Base-by-base conservation (phyloP, 2,329 filamentous ascomycete genomes). In the Venturia oleaginea region DNA sequence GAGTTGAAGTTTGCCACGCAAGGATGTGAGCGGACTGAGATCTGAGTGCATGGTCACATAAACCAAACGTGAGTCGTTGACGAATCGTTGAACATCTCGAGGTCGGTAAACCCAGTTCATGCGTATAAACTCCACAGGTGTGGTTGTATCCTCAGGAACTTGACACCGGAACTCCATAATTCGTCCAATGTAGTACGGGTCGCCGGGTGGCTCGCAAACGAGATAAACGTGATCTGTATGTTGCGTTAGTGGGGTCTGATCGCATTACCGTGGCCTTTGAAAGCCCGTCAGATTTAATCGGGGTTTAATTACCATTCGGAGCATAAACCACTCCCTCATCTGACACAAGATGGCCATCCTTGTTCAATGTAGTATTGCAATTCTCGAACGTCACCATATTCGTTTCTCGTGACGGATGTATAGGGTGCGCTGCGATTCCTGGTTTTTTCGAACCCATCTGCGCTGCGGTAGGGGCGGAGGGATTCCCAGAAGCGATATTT, bases 11-110 rank as follows among this genome's bases (percentile, higher is more conserved):
- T 95, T 96, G 69, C 94, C 94, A 72, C 94, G 91, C 70, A 99
- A 81, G 57, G 94, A 91, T 61, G 92, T 92, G 71, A 99, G 82
- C 65, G 94, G 94, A 74, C 91, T 96, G 67, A 92, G 89, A 79
- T 99, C 94, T 32, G 94, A 97, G 77, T 99, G 94, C 94, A 99
- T 99, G 37, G 94, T 96, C 67, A 92, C 93, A 77, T 93, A 97
- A 62, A 99, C 86, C 71, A 93, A 82, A 67, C 94, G 89, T 66
- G 90, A 93, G 80, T 99, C 94, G 74, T 90, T 88, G 70, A 90
- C 88, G 78, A 92, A 94, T 70, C 92, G 90, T 69, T 91, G 90
- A 72, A 97, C 96, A 77, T 99, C 94, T 76, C 94, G 92, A 65
- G 94, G 93, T 48, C 94, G 87, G 76, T 97, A 97, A 77, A 93